Evolutionary conservation across 1,284 basidiomycete species (phyloP), one percentile per base, ranked within the genome.

Genomic region (Mycosarcoma maydis): DNA sequence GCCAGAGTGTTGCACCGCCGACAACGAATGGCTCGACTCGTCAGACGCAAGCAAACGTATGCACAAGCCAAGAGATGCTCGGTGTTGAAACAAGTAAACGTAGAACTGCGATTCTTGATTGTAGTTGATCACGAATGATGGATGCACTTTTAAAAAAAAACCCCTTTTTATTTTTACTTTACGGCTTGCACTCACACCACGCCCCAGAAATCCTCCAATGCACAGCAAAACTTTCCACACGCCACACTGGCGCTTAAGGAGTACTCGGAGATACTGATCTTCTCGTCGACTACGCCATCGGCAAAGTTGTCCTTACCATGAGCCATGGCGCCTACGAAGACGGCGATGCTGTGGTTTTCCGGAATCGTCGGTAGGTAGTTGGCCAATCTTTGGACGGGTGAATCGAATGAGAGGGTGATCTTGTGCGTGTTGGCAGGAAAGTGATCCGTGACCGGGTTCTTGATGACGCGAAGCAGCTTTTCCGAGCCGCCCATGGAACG

Each of bases 371-470:
- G 88, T 26, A 99, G 85, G 84, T 94, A 98, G 68, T 87, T 85
- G 5, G 91, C 91, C 38, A 98, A 84, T 38, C 91, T 87, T 66
- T 92, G 86, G 1, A 90, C 91, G 6, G 89, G 91, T 0, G 94
- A 90, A 77, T 98, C 94, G 53, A 77, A 79, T 91, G 94, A 20
- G 91, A 98, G 87, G 1, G 96, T 81, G 47, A 98, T 87, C 86
- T 98, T 98, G 85, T 92, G 88, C 33, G 94, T 97, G 84, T 97
- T 95, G 38, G 89, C 88, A 0, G 96, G 96, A 42, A 99, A 88
- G 82, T 99, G 94, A 80, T 98, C 95, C 1, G 89, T 90, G 36
- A 98, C 88, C 6, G 96, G 96, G 83, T 98, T 98, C 90, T 94
- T 95, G 87, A 99, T 92, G 40, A 98, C 94, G 82, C 95, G 93